Conservation (phyloP, 1,139 yeast genomes). For the Saccharomyces uvarum region DNA sequence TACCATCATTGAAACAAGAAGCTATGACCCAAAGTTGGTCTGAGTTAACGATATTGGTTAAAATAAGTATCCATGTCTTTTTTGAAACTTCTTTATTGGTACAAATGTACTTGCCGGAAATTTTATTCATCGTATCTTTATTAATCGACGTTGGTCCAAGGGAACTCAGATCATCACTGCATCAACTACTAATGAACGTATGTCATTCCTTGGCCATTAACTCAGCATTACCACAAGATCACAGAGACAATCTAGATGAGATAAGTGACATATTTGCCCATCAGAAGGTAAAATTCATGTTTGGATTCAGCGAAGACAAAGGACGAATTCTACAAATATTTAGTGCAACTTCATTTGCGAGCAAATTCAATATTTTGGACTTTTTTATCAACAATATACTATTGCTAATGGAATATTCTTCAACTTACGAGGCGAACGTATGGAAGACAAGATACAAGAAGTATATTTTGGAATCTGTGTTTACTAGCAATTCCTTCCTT, state of each 20-base stretch:
- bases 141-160: conserved; percentile 68
- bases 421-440: conserved; percentile 41
- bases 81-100: conserved; percentile 65
- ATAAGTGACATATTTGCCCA: conserved; percentile 58
- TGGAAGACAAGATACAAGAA: conserved; percentile 71
- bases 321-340: conserved; percentile 33
- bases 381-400: conserved; percentile 55
- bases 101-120: conserved; percentile 64
- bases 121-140: conserved; percentile 60
- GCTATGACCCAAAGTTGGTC: conserved; percentile 61
- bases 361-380: conserved; percentile 53
- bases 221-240: conserved; percentile 42
- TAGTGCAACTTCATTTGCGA: conserved; percentile 41
- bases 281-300: conserved; percentile 65
- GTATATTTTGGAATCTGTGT: conserved; percentile 59
- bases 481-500: conserved; percentile 50
- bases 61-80: conserved; percentile 57
- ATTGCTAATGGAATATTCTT: conserved; percentile 50
- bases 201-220: conserved; percentile 65
- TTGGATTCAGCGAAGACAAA: conserved; percentile 69
- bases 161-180: conserved; percentile 59
- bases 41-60: conserved; percentile 64
- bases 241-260: conserved; percentile 41
- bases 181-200: conserved; percentile 58
- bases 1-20: conserved; percentile 38